Evolutionary conservation across 2,329 filamentous ascomycete species (phyloP).

Genomic region (Ceratocystis diversiconidia): DNA sequence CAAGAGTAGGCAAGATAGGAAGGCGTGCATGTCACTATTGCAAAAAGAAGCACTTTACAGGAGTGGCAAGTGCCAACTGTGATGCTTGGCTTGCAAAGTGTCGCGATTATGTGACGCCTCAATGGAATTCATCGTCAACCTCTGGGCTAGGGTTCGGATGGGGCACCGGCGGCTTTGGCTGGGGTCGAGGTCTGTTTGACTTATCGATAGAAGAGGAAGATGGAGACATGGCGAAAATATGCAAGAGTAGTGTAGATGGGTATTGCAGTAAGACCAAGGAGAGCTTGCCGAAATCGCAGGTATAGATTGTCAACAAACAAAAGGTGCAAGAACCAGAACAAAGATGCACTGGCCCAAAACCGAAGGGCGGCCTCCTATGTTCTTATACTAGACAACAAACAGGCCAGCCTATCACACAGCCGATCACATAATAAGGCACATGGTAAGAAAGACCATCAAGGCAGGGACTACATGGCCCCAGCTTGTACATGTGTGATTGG

Average conservation of each 20-base stretch:
- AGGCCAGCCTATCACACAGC: neutral
- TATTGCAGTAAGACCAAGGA: neutral
- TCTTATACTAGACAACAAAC: neutral
- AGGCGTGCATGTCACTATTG: neutral
- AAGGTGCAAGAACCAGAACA: neutral
- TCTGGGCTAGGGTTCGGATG: constrained; percentile 22
- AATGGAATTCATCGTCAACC: neutral
- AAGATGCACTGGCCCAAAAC: neutral
- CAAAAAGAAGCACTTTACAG: neutral
- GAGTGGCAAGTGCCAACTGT: neutral
- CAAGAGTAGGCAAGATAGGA: neutral
- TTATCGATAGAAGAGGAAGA: constrained; percentile 1
- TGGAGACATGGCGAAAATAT: neutral
- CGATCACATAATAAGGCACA: neutral
- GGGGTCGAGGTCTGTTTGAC: constrained; percentile 23
- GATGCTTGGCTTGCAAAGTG: too few relatives aligned
- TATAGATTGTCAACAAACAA: neutral
- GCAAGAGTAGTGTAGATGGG: too few relatives aligned
- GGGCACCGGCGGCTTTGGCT: constrained; percentile 24
- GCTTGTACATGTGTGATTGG: neutral
- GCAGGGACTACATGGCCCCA: neutral
- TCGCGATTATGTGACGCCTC: neutral
- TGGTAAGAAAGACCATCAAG: neutral
- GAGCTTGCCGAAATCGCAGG: neutral
- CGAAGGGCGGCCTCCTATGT: neutral